These are phyloP conservation scores for Ogataea kodamae DNA, from an alignment of 805 yeast genomes.

Conservation along the genomic window DNA sequence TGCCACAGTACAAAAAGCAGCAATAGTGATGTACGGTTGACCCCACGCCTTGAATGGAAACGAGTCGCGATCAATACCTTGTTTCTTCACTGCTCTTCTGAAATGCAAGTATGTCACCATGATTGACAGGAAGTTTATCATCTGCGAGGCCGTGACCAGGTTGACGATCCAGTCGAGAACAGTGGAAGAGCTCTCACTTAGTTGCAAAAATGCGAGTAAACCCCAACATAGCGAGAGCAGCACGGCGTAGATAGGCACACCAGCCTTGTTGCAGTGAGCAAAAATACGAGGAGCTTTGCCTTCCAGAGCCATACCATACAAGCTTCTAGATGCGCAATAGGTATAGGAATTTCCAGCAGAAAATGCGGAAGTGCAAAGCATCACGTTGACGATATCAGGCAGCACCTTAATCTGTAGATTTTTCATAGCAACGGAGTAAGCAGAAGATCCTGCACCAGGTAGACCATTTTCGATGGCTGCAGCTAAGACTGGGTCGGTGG, in stretches of 20 bases:
- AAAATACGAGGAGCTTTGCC: slow-evolving; percentile 46
- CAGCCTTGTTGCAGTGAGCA: slow-evolving; percentile 42
- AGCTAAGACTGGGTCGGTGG: slow-evolving; percentile 37
- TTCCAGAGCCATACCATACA: slow-evolving; percentile 44
- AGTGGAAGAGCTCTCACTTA: slow-evolving; percentile 52
- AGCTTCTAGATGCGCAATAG: slow-evolving; percentile 44
- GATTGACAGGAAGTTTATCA: slow-evolving; percentile 57
- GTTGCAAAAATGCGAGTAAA: slow-evolving; percentile 44
- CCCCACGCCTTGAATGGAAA: slow-evolving; percentile 52
- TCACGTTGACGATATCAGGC: slow-evolving; percentile 44
- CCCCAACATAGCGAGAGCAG: slow-evolving; percentile 41
- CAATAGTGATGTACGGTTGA: slow-evolving; percentile 56
- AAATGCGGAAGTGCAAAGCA: slow-evolving; percentile 42
- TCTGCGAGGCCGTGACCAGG: slow-evolving; percentile 66
- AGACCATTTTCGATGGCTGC: slow-evolving; percentile 32
- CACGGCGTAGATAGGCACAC: slow-evolving; percentile 47
- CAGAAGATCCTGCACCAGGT: slow-evolving; percentile 48
- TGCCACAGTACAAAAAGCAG: slow-evolving; percentile 44
- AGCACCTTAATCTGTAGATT: slow-evolving; percentile 40
- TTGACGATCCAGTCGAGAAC: slow-evolving; percentile 74
- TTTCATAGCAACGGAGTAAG: slow-evolving; percentile 47
- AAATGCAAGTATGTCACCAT: slow-evolving; percentile 59
- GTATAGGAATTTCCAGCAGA: slow-evolving; percentile 49
- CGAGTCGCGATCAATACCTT: slow-evolving; percentile 43
- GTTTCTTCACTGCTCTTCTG: slow-evolving; percentile 54